These are phyloP conservation scores for Vaccinium myrtillus DNA, from an alignment of 148 eudicot species.

Conservation along the genomic window DNA sequence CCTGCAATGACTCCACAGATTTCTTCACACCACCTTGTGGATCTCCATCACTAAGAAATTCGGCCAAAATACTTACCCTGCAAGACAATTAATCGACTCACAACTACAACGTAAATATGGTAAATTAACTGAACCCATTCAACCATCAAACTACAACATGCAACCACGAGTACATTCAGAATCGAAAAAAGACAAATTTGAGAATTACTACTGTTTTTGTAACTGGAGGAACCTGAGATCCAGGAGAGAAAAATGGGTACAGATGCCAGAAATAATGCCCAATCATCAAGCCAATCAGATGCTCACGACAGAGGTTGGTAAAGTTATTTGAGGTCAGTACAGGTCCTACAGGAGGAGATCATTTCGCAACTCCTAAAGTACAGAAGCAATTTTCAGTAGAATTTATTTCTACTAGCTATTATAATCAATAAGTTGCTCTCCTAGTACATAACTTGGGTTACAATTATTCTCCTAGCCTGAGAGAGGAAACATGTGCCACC, in stretches of 20 bases:
- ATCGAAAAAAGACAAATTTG: not conserved
- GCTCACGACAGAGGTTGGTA: not conserved
- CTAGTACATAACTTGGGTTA: not conserved
- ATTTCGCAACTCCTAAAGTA: not conserved
- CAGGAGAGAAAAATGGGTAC: not conserved
- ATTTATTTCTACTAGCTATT: not conserved
- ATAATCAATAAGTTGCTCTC: not conserved
- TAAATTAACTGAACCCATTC: not conserved
- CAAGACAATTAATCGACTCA: slow-evolving; percentile 11
- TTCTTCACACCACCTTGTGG: slow-evolving; percentile 44
- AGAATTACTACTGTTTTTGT: not conserved
- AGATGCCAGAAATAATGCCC: no score
- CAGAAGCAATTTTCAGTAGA: not conserved
- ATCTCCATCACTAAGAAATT: slow-evolving; percentile 65
- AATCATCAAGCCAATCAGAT: not conserved
- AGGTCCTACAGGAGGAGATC: slow-evolving; percentile 34
- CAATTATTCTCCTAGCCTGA: not conserved
- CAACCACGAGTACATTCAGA: not conserved
- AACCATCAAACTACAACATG: not conserved
- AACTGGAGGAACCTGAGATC: not conserved
- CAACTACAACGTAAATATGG: not conserved
- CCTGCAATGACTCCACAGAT: slow-evolving; percentile 54
- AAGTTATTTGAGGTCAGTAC: not conserved
- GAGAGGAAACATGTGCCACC: not conserved
- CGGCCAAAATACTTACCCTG: slow-evolving; percentile 59